Evolutionary conservation across 23 red algal genomes (phyloP).

Genomic region (Pyropia haitanensis): DNA sequence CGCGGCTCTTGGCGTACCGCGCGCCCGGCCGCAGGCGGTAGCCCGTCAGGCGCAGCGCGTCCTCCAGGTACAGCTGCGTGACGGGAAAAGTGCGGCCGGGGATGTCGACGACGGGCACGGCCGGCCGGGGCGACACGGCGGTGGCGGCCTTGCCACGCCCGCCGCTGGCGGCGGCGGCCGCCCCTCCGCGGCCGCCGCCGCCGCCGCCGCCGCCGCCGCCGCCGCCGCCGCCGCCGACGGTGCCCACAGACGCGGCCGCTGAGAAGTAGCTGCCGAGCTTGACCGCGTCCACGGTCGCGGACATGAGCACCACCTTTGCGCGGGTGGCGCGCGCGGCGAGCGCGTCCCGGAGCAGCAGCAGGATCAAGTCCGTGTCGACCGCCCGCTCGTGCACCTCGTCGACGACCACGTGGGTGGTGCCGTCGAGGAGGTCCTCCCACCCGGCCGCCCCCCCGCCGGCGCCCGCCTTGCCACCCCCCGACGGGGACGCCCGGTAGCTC

Average conservation of each 20-base stretch:
- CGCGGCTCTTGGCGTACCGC: slow-evolving; percentile 36
- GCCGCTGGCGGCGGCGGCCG: not conserved
- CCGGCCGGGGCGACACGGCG: not conserved
- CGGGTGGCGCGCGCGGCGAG: slow-evolving; percentile 7
- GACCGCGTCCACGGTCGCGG: slow-evolving; percentile 77
- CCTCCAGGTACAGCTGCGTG: slow-evolving; percentile 58
- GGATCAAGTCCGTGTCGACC: slow-evolving; percentile 73
- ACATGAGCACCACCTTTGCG: slow-evolving; percentile 65
- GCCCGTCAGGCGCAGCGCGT: slow-evolving; percentile 30
- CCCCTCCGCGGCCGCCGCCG: not conserved
- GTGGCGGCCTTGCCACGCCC: not conserved
- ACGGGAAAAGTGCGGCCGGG: slow-evolving; percentile 89
- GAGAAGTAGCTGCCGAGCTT: slow-evolving; percentile 62
- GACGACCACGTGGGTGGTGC: slow-evolving; percentile 63
- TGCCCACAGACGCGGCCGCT: slow-evolving; percentile 4
- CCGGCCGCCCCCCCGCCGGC: too few species aligned
- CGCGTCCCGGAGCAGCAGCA: slow-evolving; percentile 50
- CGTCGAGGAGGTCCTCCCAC: slow-evolving; percentile 9
- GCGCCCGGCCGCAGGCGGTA: slow-evolving; percentile 47
- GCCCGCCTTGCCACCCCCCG: too few species aligned
- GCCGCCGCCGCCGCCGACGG: too few species aligned
- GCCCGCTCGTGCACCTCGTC: slow-evolving; percentile 99
- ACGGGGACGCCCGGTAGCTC: slow-evolving; percentile 15
- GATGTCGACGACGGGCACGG: slow-evolving; percentile 60
- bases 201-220: too few species aligned